A percentile compares a stretch with the other conserved stretches of the same genome.
These are phyloP conservation scores for Bacterosira constricta DNA, from an alignment of 108 stramenopile genomes.

Conservation along the genomic window DNA sequence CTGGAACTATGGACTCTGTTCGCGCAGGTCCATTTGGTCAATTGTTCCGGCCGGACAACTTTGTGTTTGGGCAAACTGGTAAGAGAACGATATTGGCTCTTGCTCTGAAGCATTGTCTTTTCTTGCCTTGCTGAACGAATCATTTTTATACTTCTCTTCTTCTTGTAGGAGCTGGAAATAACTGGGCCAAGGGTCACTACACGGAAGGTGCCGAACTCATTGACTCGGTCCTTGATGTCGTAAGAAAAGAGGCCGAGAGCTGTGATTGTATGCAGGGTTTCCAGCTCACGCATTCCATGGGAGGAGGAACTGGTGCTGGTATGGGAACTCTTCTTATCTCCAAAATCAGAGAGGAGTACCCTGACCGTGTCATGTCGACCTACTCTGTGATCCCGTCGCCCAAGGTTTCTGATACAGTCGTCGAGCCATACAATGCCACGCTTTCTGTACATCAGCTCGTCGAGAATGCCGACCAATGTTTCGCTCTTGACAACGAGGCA, in stretches of 20 bases:
- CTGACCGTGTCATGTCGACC: slow-evolving; percentile 92
- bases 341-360: slow-evolving; percentile 96
- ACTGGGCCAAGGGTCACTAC: slow-evolving; percentile 98
- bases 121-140: neutral
- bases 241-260: slow-evolving; percentile 92
- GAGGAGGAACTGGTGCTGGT: slow-evolving; percentile 93
- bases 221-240: slow-evolving; percentile 92
- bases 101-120: neutral
- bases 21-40: slow-evolving; percentile 75
- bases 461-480: slow-evolving; percentile 97
- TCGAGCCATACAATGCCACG: slow-evolving; percentile 97
- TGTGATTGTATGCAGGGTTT: slow-evolving; percentile 92
- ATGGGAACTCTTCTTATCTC: slow-evolving; percentile 96
- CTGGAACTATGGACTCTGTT: slow-evolving; percentile 92
- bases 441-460: slow-evolving; percentile 97
- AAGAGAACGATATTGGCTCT: slow-evolving; percentile 2
- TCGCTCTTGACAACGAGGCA: slow-evolving; percentile 96
- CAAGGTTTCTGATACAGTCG: slow-evolving; percentile 96
- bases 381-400: slow-evolving; percentile 93
- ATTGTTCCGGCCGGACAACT: slow-evolving; percentile 97
- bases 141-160: neutral
- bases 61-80: slow-evolving; percentile 93
- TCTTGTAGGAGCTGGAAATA: slow-evolving; percentile 73
- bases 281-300: slow-evolving; percentile 93
- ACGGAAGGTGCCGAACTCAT: slow-evolving; percentile 97